Evolutionary conservation across 768 basidiomycete species (phyloP).

Genomic region (Leucosporidium creatinivorum): DNA sequence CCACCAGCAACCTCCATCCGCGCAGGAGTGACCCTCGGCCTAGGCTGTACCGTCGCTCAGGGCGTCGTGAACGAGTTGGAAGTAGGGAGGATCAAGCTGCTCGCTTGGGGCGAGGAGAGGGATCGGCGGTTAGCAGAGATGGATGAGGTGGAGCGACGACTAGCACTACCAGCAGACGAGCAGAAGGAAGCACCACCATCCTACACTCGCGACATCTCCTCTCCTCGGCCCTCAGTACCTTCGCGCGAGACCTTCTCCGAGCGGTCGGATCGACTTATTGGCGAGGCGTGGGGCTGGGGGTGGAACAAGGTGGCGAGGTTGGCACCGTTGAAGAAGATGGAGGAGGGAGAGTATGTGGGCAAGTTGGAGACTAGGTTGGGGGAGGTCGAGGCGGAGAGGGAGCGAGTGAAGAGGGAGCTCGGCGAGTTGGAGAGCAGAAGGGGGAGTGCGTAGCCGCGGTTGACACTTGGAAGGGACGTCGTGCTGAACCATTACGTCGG

Average conservation of each 20-base stretch:
- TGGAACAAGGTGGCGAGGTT: not conserved
- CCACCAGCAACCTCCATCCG: not conserved
- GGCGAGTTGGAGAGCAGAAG: conserved; percentile 9
- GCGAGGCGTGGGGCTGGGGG: not conserved
- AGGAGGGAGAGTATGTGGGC: conserved; percentile 16
- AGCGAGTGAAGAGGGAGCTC: conserved; percentile 12
- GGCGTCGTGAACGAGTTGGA: conserved; percentile 31
- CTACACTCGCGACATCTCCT: not conserved
- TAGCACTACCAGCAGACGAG: not conserved
- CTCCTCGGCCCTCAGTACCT: conserved; percentile 11
- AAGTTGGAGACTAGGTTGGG: not conserved
- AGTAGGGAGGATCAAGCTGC: conserved; percentile 17
- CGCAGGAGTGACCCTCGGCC: conserved; percentile 30
- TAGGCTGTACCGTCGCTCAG: conserved; percentile 29
- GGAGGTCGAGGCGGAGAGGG: conserved; percentile 7
- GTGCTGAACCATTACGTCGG: too few species aligned
- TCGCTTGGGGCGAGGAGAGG: conserved; percentile 12
- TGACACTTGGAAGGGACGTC: too few species aligned
- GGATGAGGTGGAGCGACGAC: not conserved
- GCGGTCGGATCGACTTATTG: conserved; percentile 17
- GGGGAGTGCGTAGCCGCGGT: too few species aligned
- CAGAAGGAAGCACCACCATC: not conserved
- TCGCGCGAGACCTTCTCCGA: conserved; percentile 25
- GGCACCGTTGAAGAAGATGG: conserved; percentile 19
- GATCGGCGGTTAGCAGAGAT: not conserved